Base-by-base conservation (phyloP, 805 yeast genomes). In the Saccharomycopsis selenospora region DNA sequence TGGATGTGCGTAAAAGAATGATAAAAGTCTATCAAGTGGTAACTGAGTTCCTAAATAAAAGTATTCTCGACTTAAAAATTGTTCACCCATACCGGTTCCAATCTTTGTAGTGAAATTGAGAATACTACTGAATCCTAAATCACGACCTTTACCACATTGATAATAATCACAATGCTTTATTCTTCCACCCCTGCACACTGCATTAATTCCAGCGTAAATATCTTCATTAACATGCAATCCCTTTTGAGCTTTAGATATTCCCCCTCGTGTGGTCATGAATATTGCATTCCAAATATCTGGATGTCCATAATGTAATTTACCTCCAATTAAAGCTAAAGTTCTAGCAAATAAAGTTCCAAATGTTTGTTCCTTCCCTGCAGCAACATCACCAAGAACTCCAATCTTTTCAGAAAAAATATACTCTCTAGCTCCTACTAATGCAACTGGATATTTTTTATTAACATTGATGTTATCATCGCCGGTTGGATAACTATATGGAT, bases 81-180 rank as follows among this genome's bases (percentile, higher is more conserved):
- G 95, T 67, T 85, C 95, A 65, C 93, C 93, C 95, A 85, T 85
- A 68, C 95, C 95, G 57, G 93, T 90, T 67, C 95, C 95, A 75
- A 85, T 84, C 68, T 85, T 85, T 38, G 90, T 84, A 20, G 89
- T 84, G 75, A 85, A 85, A 67, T 85, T 85, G 73, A 84, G 72
- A 68, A 85, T 84, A 3, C 93, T 83, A 51, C 89, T 89, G 66
- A 85, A 85, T 62, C 95, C 95, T 59, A 85, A 73, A 75, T 85
- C 95, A 73, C 95, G 75, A 64, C 95, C 95, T 67, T 85, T 85
- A 68, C 95, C 95, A 77, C 95, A 85, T 69, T 85, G 95, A 68
- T 79, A 82, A 64, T 84, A 85, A 62, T 85, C 95, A 71, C 89
- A 82, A 63, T 85, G 93, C 69, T 85, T 85, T 60, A 85, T 85